These are phyloP conservation scores for Darksidea phi DNA, from an alignment of 495 filamentous ascomycete species.

Conservation along the genomic window DNA sequence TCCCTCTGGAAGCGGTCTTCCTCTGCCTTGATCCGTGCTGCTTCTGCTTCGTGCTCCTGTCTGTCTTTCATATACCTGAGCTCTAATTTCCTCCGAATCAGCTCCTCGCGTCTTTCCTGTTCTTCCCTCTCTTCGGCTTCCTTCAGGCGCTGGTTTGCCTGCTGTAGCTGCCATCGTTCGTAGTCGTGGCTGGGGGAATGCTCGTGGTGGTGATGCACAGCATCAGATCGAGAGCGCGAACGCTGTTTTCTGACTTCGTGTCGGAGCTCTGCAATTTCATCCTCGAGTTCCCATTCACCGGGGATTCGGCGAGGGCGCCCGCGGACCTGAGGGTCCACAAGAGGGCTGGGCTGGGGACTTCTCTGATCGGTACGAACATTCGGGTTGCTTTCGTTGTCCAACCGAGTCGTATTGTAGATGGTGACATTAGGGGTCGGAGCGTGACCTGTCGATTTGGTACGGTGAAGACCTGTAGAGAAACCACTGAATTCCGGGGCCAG, in stretches of 20 bases:
- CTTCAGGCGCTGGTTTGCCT: conserved; percentile 25
- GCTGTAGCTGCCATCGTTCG: conserved; percentile 27
- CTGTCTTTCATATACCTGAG: conserved; percentile 24
- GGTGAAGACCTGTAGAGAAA: conserved; percentile 35
- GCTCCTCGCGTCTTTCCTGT: conserved; percentile 32
- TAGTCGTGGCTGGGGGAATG: conserved; percentile 3
- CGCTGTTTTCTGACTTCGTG: conserved; percentile 31
- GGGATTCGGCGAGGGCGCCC: conserved; percentile 28
- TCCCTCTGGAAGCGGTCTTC: conserved; percentile 21
- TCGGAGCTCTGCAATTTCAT: conserved; percentile 37
- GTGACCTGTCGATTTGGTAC: conserved; percentile 42
- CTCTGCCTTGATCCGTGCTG: conserved; percentile 27
- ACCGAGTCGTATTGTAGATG: conserved; percentile 40
- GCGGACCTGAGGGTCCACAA: conserved; percentile 9
- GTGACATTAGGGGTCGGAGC: conserved; percentile 39
- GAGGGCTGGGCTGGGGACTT: conserved; percentile 24
- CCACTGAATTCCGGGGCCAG: conserved; percentile 17
- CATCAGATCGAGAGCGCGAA: conserved; percentile 31
- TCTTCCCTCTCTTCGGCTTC: conserved; percentile 25
- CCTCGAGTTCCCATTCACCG: conserved; percentile 34
- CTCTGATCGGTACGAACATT: conserved; percentile 29
- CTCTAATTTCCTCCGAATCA: conserved; percentile 30
- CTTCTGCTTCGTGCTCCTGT: conserved; percentile 18
- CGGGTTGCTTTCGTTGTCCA: conserved; percentile 33
- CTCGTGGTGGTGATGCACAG: conserved; percentile 11